Base-by-base conservation (phyloP, 2,329 filamentous ascomycete species). In the Botrytis aclada region DNA sequence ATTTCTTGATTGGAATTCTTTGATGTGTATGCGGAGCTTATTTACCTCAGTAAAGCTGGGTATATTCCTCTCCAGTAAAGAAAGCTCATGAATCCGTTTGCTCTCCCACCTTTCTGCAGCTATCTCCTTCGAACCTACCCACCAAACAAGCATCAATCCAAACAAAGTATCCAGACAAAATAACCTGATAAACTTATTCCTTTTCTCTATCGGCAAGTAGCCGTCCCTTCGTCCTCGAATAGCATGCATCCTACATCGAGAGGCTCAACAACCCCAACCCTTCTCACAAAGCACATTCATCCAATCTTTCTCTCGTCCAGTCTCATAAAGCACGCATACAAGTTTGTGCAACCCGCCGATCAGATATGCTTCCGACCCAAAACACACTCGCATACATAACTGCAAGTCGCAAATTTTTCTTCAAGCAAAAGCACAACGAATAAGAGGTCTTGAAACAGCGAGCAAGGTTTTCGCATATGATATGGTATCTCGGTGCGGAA, bases 141-240 rank as follows among this genome's bases (percentile, higher is more conserved):
- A 12, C 9, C 64, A 25, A n/a, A 66, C 16, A 54, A 4, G 65
- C 10, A 25, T 20, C 5, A n/a, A 12, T 20, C 25, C 45, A 64
- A 64, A 64, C 60, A 56, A n/a, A 43, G 7, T n/a, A 20, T 34
- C n/a, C 25, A 61, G 4, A 18, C 20, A 32, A 34, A 65, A 41
- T 12, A 3, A 32, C 34, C 12, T 9, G n/a, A 65, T 64, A 41
- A 43, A 54, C 4, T n/a, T 63, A 43, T 41, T 37, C 29, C 58
- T 56, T 54, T 34, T 18, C 7, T 34, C 20, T n/a, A 34, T 56
- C 69, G 58, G 69, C 69, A 71, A 71, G 69, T 47, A 65, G 45
- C 69, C 69, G 69, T 51, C 3, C 32, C 45, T 71, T 64, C 34
- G 43, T 65, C 34, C 34, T 18, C n/a, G 51, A n/a, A 34, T 41